Base-by-base conservation (phyloP, 495 filamentous ascomycete species). In the Massariosphaeria phaeospora region DNA sequence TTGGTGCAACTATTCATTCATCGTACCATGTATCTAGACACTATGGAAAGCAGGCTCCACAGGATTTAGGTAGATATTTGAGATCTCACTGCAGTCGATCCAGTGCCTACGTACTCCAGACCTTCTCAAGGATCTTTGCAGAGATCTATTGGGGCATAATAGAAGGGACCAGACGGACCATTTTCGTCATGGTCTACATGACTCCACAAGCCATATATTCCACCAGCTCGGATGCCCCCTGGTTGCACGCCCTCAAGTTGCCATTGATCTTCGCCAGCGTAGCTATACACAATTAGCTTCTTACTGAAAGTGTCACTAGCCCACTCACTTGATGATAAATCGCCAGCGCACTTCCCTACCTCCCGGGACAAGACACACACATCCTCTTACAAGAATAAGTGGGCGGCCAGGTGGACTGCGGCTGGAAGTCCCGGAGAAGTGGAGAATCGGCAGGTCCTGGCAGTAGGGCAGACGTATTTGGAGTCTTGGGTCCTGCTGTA, bases 181-280 rank as follows among this genome's bases (percentile, higher is more conserved):
- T 54, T 26, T 15, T 63, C 54, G n/a, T 63, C 59, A 35, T 62
- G 54, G 11, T 63, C 59, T 2, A 57, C 55, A 33, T 63, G 59
- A 21, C 40, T 54, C 59, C 59, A 63, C 1, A 63, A 25, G 12
- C 59, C 59, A 40, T 53, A 63, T 4, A 63, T 55, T 4, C 45
- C 54, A 13, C 59, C 59, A 2, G 59, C 48, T 11, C 59, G 43
- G 29, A 58, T 21, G 8, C 59, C 58, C 3, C 48, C 54, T 6
- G 59, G 59, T 35, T 63, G 59, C 3, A 58, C 49, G 11, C 59
- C 59, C 29, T 63, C 59, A 3, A 63, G 49, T 21, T 54, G 55
- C 59, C 59, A 63, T 24, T 58, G 54, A 30, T 63, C 59, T 8
- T 25, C 48, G 17, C 54, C 55, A 18, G 48, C 54, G 31, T 63